Evolutionary conservation across 306 rosid genomes (phyloP).

Genomic region (Pyrus pyrifolia): DNA sequence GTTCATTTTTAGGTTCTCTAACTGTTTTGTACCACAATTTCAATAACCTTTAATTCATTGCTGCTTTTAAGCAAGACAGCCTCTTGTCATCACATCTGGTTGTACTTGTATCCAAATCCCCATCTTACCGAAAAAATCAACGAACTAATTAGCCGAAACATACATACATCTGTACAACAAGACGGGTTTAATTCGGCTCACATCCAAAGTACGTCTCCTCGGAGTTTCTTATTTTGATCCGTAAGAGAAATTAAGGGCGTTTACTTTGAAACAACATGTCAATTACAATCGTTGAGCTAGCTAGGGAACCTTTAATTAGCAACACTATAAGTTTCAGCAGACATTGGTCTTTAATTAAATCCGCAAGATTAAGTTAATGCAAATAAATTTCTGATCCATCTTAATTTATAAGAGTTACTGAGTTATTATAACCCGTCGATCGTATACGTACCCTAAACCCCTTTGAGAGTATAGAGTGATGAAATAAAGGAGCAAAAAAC

Average conservation of each 20-base stretch:
- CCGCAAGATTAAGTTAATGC: background rate
- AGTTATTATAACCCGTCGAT: background rate
- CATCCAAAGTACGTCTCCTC: background rate
- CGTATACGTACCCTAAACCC: background rate
- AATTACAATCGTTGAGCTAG: background rate
- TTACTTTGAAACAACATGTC: background rate
- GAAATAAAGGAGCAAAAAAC: background rate
- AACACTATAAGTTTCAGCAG: background rate
- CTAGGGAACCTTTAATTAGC: background rate
- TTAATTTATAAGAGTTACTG: background rate
- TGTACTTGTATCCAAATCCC: too few relatives aligned
- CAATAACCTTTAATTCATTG: too few relatives aligned
- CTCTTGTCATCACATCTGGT: too few relatives aligned
- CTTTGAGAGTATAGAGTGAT: background rate
- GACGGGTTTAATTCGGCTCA: too few relatives aligned
- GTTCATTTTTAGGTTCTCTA: too few relatives aligned
- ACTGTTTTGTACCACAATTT: too few relatives aligned
- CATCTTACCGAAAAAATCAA: too few relatives aligned
- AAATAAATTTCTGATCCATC: background rate
- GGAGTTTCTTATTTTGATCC: background rate
- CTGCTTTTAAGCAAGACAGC: too few relatives aligned
- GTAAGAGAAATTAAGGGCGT: background rate
- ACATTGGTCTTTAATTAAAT: background rate
- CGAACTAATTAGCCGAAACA: too few relatives aligned
- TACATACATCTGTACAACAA: too few relatives aligned